Percentiles rank a stretch among this genome's conserved stretches.
Evolutionary conservation across 805 yeast genomes (phyloP).

Genomic region (Clavispora fructus): DNA sequence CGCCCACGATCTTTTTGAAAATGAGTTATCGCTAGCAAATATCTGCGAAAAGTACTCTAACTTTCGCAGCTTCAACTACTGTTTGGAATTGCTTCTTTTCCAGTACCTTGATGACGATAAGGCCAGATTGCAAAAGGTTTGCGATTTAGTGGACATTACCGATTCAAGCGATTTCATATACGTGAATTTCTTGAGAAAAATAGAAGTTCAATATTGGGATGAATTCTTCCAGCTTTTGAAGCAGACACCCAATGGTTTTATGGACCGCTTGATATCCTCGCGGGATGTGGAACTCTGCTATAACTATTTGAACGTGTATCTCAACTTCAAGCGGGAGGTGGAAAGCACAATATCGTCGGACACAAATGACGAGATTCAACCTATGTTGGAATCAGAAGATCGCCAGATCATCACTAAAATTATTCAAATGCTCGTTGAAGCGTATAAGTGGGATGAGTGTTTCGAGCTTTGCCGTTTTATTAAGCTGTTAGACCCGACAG

Average conservation of each 20-base stretch:
- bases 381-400: slow-evolving; percentile 24
- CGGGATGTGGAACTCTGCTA: slow-evolving; percentile 45
- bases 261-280: slow-evolving; percentile 36
- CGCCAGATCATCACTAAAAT: slow-evolving; percentile 38
- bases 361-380: neutral
- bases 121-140: slow-evolving; percentile 4
- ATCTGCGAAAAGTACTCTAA: slow-evolving; percentile 32
- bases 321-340: slow-evolving; percentile 42
- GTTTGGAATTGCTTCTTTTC: slow-evolving; percentile 46
- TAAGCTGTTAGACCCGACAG: slow-evolving; percentile 44
- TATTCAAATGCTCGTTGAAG: slow-evolving; percentile 35
- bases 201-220: slow-evolving; percentile 52
- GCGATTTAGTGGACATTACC: slow-evolving; percentile 14
- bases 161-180: slow-evolving; percentile 29
- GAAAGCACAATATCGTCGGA: neutral
- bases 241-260: slow-evolving; percentile 41
- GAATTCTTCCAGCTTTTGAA: slow-evolving; percentile 39
- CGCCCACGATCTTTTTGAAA: slow-evolving; percentile 37
- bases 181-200: slow-evolving; percentile 53
- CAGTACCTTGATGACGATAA: slow-evolving; percentile 27
- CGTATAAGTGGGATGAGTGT: slow-evolving; percentile 47
- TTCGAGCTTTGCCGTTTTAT: slow-evolving; percentile 52
- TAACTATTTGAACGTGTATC: slow-evolving; percentile 47
- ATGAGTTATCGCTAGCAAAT: slow-evolving; percentile 13
- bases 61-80: slow-evolving; percentile 42